phyloP scores from a whole-genome alignment of 2,329 filamentous ascomycete species.

The Xylaria arbuscula region DNA sequence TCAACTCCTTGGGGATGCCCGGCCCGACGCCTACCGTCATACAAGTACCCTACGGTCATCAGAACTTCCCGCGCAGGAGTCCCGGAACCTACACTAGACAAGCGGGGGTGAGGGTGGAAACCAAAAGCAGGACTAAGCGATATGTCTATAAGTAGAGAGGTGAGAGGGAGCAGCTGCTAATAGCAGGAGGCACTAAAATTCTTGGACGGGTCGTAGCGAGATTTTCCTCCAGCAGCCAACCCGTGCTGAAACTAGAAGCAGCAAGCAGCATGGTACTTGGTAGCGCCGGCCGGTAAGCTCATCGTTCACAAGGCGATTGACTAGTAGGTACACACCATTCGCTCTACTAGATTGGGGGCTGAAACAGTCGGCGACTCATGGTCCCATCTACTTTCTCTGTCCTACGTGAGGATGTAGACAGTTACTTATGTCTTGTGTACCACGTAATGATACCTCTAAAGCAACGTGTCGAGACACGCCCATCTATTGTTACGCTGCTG shows the following conservation, averaged over 20 bases:
- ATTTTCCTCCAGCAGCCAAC: conserved; percentile 2
- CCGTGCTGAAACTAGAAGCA: not conserved
- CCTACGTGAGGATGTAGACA: not conserved
- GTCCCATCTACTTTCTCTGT: conserved; percentile 2
- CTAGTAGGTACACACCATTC: not conserved
- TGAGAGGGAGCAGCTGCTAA: conserved; percentile 3
- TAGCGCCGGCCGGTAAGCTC: conserved; percentile 15
- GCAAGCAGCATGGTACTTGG: conserved; percentile 8
- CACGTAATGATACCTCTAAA: not conserved
- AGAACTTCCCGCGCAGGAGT: conserved; percentile 10
- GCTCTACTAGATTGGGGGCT: not conserved
- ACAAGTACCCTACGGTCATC: conserved; percentile 9
- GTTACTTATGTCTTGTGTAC: not conserved
- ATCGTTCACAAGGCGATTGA: not conserved
- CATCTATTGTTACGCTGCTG: not conserved
- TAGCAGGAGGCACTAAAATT: conserved; percentile 1
- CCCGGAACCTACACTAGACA: conserved; percentile 16
- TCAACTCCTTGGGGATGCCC: conserved; percentile 25
- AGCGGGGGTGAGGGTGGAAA: conserved; percentile 24
- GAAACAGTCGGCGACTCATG: not conserved
- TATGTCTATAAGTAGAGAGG: no score
- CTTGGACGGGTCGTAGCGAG: conserved; percentile 11
- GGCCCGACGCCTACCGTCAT: conserved; percentile 29
- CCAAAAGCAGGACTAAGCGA: conserved; percentile 2
- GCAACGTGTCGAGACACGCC: not conserved